phyloP scores from a whole-genome alignment of 2,329 filamentous ascomycete genomes.

The Elsinoe necatrix region DNA sequence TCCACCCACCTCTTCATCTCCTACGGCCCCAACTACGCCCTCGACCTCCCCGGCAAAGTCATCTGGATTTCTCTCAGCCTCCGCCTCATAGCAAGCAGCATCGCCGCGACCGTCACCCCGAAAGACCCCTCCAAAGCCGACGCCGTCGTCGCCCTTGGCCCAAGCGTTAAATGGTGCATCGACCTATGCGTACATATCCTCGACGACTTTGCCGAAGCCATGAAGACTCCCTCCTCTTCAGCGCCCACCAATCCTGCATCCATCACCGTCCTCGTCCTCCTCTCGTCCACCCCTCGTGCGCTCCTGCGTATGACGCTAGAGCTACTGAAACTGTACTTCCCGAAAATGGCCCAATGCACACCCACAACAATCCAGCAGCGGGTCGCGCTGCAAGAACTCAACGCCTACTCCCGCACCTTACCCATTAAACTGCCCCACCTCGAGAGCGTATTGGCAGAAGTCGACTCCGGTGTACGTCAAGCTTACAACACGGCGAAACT shows the following conservation, averaged over 20 bases:
- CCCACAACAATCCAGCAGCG: conserved; percentile 46
- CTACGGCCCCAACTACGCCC: conserved; percentile 52
- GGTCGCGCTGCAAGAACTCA: conserved; percentile 1
- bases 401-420: conserved; percentile 30
- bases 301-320: conserved; percentile 63
- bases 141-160: conserved; percentile 61
- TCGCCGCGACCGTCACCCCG: conserved; percentile 23
- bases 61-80: conserved; percentile 67
- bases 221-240: neutral
- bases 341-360: conserved; percentile 15
- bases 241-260: conserved; percentile 18
- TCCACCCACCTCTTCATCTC: conserved; percentile 73
- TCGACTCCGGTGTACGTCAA: conserved; percentile 57
- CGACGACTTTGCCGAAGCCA: conserved; percentile 39
- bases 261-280: conserved; percentile 44
- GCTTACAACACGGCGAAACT: conserved; percentile 45
- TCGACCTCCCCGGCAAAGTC: conserved; percentile 63
- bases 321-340: conserved; percentile 40
- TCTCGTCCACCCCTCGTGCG: conserved; percentile 65
- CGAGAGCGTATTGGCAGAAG: conserved; percentile 44
- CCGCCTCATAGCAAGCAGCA: conserved; percentile 47
- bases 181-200: conserved; percentile 53
- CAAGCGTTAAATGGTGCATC: conserved; percentile 70
- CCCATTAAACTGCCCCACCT: conserved; percentile 41
- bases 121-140: conserved; percentile 41